Evolutionary conservation across 176 grass and related monocot species (phyloP), one percentile per base, ranked within the genome.

Genomic region (Melocanna baccifera): DNA sequence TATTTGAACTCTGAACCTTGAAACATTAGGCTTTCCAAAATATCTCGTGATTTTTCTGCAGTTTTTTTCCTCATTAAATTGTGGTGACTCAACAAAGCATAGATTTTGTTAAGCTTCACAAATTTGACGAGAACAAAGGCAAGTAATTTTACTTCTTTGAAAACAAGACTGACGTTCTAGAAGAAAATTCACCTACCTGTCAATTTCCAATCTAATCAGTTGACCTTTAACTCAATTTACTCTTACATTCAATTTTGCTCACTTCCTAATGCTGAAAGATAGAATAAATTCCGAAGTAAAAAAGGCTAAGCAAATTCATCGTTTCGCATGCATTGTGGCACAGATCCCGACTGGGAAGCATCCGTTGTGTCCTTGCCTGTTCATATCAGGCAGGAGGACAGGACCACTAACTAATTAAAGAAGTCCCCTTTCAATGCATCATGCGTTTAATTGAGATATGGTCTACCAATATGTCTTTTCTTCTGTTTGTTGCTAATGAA

Each of bases 381-480:
- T 80, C 69, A 30, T 75, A 51, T 32, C 41, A 42, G 9, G 19
- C n/a, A 62, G 81, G 57, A 69, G 53, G 78, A 8, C 46, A 59
- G 7, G 73, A 61, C 47, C 15, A n/a, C 84, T n/a, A 78, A 78
- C 50, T 86, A 86, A 73, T n/a, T 47, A 67, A 82, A 67, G 1
- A 82, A 86, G 45, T 25, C 39, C 6, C n/a, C 67, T 86, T 47
- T 66, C 26, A 20, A 73, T 77, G 39, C 7, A 23, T 18, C 9
- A 66, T 58, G 15, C 16, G 0, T 58, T 82, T 26, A 32, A 64
- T 52, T 10, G 51, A 77, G 57, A 7, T 29, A 23, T 42, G 62
- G 19, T 9, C 45, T 20, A 9, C 67, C 26, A 29, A 18, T 66
- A 18, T 75, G 15, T 26, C 23, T 71, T 72, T 78, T 56, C 43